Evolutionary conservation across 2,329 filamentous ascomycete genomes (phyloP), one percentile per base, ranked within the genome.

Genomic region (Eutypella sp.): DNA sequence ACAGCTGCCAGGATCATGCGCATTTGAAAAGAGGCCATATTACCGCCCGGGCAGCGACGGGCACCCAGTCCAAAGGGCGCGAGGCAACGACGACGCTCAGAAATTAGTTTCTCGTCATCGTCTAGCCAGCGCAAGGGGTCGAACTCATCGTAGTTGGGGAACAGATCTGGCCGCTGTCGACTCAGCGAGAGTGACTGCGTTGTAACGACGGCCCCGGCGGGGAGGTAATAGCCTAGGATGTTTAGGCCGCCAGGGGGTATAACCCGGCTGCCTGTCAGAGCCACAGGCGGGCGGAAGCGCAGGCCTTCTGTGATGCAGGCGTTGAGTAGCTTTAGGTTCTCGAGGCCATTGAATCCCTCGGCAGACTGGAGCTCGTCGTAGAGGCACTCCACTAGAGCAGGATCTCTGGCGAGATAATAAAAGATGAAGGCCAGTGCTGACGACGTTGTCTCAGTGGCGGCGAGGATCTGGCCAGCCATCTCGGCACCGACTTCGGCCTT

Each of bases 121-220:
- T 48, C 45, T 19, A 52, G 41, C 52, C 49, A 52, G 3, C 52
- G 49, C 19, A 16, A 39, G 3, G 52, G 52, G 25, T 54, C 46
- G 42, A 42, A 54, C 34, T 40, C 44, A 22, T 52, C 46, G 46
- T 46, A 51, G 44, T 47, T 46, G 15, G 52, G 47, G 41, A 54
- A 52, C 13, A 54, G 41, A 36, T 52, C 52, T 6, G 47, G 52
- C 33, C 52, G 27, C 46, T 54, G 52, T 13, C 52, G 42, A 27
- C 49, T 54, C 45, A 54, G 31, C 3, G 52, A 54, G 20, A 54
- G 46, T 15, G 52, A 52, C 45, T 52, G 49, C 13, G 51, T 54
- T 18, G 51, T 51, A 6, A 54, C 29, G 10, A 54, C 51, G 9
- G 51, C 51, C 11, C 51, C 49, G 3, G 25, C 47, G 11, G 51